Percentiles rank a stretch among this genome's conserved stretches.
These are phyloP conservation scores for Petrea volubilis DNA, from an alignment of 257 asterid genomes.

Conservation along the genomic window DNA sequence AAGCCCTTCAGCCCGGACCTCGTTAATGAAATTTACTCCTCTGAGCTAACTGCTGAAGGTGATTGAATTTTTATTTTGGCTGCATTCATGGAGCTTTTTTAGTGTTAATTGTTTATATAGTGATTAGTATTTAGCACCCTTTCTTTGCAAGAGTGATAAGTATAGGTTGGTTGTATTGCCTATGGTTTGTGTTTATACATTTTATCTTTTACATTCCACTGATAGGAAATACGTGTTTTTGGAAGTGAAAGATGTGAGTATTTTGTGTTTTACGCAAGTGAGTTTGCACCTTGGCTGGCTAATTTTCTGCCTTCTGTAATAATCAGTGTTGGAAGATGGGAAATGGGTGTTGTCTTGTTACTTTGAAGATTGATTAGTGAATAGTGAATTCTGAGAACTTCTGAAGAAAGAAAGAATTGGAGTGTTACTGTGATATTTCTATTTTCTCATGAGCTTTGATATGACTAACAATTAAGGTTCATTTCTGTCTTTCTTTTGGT, in stretches of 20 bases:
- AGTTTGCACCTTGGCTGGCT: conserved; percentile 8
- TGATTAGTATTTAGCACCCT: neutral
- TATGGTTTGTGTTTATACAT: neutral
- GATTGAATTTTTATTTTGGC: neutral
- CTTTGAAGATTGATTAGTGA: conserved; percentile 1
- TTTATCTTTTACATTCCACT: neutral
- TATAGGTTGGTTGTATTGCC: neutral
- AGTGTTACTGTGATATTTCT: neutral
- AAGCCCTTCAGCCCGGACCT: conserved; percentile 76
- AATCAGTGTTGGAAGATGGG: neutral
- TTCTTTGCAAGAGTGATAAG: neutral
- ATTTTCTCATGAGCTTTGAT: neutral
- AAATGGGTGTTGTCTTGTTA: neutral
- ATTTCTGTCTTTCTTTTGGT: neutral
- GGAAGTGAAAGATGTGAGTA: neutral
- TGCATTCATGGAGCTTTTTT: neutral
- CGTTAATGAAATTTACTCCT: conserved; percentile 74
- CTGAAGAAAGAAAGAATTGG: conserved; percentile 11
- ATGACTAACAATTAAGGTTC: neutral
- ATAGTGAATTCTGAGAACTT: neutral
- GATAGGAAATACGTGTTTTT: neutral
- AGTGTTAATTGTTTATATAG: neutral
- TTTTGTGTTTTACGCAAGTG: neutral
- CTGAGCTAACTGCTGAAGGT: conserved; percentile 88
- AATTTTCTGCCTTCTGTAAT: conserved; percentile 6